Base-by-base conservation (phyloP, 1,139 yeast species). In the Groenewaldozyma sp. region DNA sequence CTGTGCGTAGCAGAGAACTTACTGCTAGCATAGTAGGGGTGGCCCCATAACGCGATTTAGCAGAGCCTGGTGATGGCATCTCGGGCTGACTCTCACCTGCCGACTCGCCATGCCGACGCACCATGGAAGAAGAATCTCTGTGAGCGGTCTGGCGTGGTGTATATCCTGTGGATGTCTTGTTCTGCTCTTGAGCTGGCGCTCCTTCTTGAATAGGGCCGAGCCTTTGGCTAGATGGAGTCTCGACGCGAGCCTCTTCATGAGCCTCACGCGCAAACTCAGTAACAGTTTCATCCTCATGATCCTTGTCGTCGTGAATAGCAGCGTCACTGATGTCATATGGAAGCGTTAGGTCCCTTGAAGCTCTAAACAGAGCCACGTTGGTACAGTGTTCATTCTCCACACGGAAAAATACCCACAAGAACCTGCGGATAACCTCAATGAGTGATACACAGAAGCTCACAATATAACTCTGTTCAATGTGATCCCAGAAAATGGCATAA, bases 331-430 rank as follows among this genome's bases (percentile, higher is more conserved):
- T 72, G 10, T 5, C 16, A 51, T 86, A 88, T 0, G 98, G 98
- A 40, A 91, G 64, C 3, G 93, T 84, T 3, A 86, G 67, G 47
- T 88, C 95, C 45, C 91, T 75, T 3, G 93, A 80, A 0, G 96
- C 96, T 48, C 94, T 71, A 59, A 80, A 83, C 36, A 84, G 65
- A 39, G 74, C 76, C 10, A 87, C 95, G 57, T 91, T 91, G 1
- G 95, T 80, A 35, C 87, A 78, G 61, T 93, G 98, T 61, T 91
- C 97, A 60, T 91, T 91, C 55, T 91, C 98, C 72, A 91, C 82
- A 64, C 98, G 78, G 65, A 91, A 81, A 42, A 82, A 73, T 6
- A 82, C 70, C 98, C 99, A 91, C 17, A 88, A 65, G 48, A 84
- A 80, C 54, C 98, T 70, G 54, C 98, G 70, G 2, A 82, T 21